Evolutionary conservation across 1,284 basidiomycete genomes (phyloP), one percentile per base, ranked within the genome.

Genomic region (Leccinum variabile): DNA sequence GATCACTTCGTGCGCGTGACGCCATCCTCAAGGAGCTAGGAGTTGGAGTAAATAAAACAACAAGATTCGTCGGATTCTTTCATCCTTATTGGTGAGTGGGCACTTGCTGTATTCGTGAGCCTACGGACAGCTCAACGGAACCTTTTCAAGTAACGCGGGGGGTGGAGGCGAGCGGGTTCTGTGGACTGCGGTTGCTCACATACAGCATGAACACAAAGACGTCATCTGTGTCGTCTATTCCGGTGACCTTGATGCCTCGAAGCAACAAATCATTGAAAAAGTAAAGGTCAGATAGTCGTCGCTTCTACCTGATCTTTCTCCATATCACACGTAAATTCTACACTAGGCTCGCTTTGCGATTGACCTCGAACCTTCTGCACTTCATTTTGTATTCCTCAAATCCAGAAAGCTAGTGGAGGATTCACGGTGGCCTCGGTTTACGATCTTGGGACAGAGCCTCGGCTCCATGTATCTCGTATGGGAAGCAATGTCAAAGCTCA

Each of bases 151-250:
- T 75, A 97, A 99, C 81, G 95, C 96, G 25, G 97, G 97, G 0
- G 97, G 97, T 11, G 97, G 97, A 13, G 97, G 97, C 1, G 97
- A 99, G 77, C 86, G 96, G 1, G 97, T 99, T 0, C 79, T 99
- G 0, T 99, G 95, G 95, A 90, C 93, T 1, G 96, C 95, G 0
- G 85, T 99, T 22, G 82, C 89, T 0, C 83, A 87, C 66, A 81
- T 95, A 35, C 96, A 98, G 71, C 81, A 83, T 13, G 81, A 82
- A n/a, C 83, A 94, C 61, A 84, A 85, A 1, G 79, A 91, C 59
- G 75, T 90, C 9, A 76, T 97, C n/a, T 88, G 82, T 56, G 84
- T 95, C 7, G 87, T 99, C 32, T 99, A 99, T 76, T 95, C 90
- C 30, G 97, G 97, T 4, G 95, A 98, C 72, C 80, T 82, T 0